These are phyloP conservation scores for Gremmenia infestans DNA, from an alignment of 2,329 filamentous ascomycete species.

Conservation along the genomic window DNA sequence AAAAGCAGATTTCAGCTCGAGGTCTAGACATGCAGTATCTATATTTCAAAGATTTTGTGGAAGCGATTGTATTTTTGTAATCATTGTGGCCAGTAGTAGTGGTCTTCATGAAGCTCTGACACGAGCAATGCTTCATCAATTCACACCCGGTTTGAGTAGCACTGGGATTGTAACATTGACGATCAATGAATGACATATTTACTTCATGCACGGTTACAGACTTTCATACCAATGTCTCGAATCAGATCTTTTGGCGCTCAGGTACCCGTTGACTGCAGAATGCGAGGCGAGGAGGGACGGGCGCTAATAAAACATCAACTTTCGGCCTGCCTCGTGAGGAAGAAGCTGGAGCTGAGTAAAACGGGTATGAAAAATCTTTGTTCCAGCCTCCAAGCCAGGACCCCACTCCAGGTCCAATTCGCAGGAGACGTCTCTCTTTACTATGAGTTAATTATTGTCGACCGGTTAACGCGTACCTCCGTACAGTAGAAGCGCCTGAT, in stretches of 20 bases:
- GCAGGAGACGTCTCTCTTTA: neutral
- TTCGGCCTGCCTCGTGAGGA: neutral
- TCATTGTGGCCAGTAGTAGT: no score
- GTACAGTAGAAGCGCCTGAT: neutral
- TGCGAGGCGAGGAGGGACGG: neutral
- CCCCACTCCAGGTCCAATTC: neutral
- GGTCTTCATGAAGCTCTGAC: neutral
- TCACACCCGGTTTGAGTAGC: conserved; percentile 1
- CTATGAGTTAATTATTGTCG: neutral
- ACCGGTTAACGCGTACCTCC: neutral
- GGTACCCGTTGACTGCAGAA: neutral
- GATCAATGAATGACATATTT: conserved; percentile 4
- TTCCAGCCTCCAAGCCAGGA: neutral
- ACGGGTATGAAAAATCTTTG: no score
- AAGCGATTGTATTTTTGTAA: no score
- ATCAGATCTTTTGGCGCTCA: conserved; percentile 1
- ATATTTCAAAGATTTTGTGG: no score
- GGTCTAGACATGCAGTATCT: no score
- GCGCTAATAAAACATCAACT: no score
- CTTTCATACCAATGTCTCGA: neutral
- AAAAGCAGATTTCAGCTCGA: no score
- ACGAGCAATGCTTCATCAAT: conserved; percentile 1
- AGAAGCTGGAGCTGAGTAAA: neutral
- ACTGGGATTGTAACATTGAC: neutral
- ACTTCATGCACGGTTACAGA: conserved; percentile 6